Evolutionary conservation across 2,329 filamentous ascomycete species (phyloP).

Genomic region (Apiospora malaysiana): DNA sequence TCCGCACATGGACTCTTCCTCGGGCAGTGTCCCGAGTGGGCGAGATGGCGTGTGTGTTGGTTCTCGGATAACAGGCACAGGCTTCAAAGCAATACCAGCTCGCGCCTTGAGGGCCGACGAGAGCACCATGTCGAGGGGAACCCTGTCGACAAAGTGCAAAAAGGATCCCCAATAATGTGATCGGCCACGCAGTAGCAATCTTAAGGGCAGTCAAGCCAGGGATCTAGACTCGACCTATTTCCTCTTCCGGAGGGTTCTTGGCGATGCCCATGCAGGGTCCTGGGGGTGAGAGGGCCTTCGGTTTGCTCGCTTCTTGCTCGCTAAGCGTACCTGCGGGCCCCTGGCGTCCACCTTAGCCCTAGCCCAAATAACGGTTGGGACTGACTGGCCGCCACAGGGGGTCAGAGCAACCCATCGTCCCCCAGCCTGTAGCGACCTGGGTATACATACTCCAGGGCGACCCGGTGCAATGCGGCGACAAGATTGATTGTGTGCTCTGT

Average conservation of each 20-base stretch:
- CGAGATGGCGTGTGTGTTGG: neutral
- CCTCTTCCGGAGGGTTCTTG: neutral
- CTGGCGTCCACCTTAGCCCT: constrained; percentile 6
- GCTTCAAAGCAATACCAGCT: neutral
- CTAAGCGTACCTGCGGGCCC: constrained; percentile 11
- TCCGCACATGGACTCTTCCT: neutral
- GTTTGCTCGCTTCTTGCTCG: constrained; percentile 3
- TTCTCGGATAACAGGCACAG: constrained; percentile 12
- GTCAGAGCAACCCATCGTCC: constrained; percentile 7
- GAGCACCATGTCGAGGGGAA: neutral
- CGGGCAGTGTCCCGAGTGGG: neutral
- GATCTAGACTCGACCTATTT: neutral
- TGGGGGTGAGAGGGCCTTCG: neutral
- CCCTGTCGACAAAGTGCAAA: neutral
- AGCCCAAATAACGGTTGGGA: constrained; percentile 13
- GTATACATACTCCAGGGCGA: constrained; percentile 10
- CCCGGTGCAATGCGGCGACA: neutral
- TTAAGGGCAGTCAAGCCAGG: neutral
- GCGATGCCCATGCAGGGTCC: constrained; percentile 1
- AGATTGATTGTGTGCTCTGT: neutral
- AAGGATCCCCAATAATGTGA: constrained; percentile 7
- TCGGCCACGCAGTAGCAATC: constrained; percentile 5
- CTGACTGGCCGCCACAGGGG: constrained; percentile 8
- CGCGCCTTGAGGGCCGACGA: neutral
- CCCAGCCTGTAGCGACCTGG: neutral